Conservation (phyloP, 495 filamentous ascomycete genomes). For the Aspergillus asperescens region DNA sequence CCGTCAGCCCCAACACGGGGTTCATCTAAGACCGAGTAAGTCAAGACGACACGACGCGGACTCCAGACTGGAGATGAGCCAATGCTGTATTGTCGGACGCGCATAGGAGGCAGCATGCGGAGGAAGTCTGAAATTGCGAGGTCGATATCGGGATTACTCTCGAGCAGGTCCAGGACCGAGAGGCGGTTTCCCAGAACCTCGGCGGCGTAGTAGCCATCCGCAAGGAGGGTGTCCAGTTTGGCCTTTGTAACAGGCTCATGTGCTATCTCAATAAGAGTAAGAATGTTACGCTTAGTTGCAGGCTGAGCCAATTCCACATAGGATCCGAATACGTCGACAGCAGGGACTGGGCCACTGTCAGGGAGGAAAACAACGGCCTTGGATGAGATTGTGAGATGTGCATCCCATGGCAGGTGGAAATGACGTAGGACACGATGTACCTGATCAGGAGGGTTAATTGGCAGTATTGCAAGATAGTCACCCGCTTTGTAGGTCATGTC, state of each 20-base stretch:
- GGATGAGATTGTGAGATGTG: not conserved
- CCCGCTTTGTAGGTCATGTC: constrained; percentile 4
- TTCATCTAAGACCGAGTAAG: not conserved
- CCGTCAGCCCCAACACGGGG: not conserved
- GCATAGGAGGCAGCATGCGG: constrained; percentile 45
- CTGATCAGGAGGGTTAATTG: not conserved
- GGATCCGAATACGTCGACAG: not conserved
- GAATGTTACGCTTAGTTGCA: constrained; percentile 2
- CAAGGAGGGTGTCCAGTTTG: no score
- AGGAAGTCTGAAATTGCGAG: constrained; percentile 55
- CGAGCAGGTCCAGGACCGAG: constrained; percentile 9
- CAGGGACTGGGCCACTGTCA: not conserved
- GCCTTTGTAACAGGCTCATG: no score
- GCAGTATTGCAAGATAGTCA: constrained; percentile 13
- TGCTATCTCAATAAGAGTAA: no score
- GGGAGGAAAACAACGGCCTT: not conserved
- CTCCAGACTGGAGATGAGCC: constrained; percentile 53
- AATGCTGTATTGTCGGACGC: constrained; percentile 66
- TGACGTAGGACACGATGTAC: constrained; percentile 5
- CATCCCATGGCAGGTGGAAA: constrained; percentile 7
- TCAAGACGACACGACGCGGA: no score
- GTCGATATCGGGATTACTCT: constrained; percentile 34
- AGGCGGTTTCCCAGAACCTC: not conserved
- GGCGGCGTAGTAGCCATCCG: not conserved
- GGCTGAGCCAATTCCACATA: constrained; percentile 10